A percentile compares a stretch with the other conserved stretches of the same genome.
Evolutionary conservation across 2,329 filamentous ascomycete genomes (phyloP).

Genomic region (Xylaria sp.): DNA sequence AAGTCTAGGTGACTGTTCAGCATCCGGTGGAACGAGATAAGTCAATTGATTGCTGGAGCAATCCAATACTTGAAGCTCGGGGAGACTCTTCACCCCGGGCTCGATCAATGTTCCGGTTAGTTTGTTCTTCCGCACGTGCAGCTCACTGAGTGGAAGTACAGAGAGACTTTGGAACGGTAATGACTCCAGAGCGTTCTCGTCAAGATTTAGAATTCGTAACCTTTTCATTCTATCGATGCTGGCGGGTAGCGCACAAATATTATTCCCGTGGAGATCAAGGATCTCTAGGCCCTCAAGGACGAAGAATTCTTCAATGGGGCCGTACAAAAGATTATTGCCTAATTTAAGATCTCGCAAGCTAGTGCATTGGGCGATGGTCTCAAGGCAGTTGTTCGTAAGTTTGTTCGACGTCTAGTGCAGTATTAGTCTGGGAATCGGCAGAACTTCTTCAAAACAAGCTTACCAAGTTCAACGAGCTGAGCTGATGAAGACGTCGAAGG

Average conservation of each 20-base stretch:
- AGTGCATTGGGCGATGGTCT: conserved; percentile 77
- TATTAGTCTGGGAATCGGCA: conserved; percentile 41
- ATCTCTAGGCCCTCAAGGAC: conserved; percentile 77
- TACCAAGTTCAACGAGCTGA: conserved; percentile 87
- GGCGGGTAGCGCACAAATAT: conserved; percentile 75
- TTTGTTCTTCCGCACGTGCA: conserved; percentile 81
- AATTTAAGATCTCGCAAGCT: conserved; percentile 83
- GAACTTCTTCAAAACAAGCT: conserved; percentile 43
- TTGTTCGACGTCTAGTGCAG: conserved; percentile 77
- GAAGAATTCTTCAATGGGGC: conserved; percentile 73
- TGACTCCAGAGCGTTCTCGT: conserved; percentile 78
- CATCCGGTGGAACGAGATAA: conserved; percentile 58
- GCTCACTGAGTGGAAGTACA: conserved; percentile 75
- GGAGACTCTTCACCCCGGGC: conserved; percentile 66
- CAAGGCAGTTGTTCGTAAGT: conserved; percentile 76
- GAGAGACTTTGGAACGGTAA: conserved; percentile 77
- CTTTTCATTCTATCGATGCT: conserved; percentile 73
- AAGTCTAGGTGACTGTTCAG: conserved; percentile 63
- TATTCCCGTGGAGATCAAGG: conserved; percentile 85
- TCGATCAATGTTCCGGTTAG: conserved; percentile 78
- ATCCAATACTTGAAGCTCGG: conserved; percentile 79
- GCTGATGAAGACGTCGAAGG: conserved; percentile 74
- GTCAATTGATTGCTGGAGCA: conserved; percentile 80
- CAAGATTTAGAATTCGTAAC: conserved; percentile 81
- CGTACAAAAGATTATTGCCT: conserved; percentile 79